Conservation (phyloP, 306 rosid genomes). For the Glycyrrhiza uralensis region DNA sequence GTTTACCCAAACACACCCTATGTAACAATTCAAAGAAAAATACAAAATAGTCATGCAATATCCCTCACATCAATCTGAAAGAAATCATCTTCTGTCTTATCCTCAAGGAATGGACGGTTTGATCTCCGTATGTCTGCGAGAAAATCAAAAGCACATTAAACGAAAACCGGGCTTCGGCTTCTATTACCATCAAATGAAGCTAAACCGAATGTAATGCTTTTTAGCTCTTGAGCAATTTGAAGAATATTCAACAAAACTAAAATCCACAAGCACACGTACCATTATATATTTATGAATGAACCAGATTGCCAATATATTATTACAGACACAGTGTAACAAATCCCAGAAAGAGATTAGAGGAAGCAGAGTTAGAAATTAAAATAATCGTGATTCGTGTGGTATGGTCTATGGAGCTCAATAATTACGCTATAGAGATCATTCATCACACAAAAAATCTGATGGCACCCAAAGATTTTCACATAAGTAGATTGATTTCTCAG, state of each 20-base stretch:
- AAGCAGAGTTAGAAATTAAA: neutral
- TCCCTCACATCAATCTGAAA: constrained; percentile 89
- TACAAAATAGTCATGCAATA: too few relatives aligned
- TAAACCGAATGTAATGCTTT: neutral
- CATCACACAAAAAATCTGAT: neutral
- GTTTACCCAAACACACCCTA: too few relatives aligned
- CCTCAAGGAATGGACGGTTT: constrained; percentile 81
- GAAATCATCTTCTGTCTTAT: constrained; percentile 80
- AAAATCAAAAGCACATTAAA: constrained; percentile 13
- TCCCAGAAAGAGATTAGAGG: neutral
- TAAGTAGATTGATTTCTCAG: neutral
- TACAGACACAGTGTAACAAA: too few relatives aligned
- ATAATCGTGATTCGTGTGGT: neutral
- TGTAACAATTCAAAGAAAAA: too few relatives aligned
- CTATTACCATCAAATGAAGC: constrained; percentile 4
- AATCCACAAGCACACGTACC: neutral
- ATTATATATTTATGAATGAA: neutral
- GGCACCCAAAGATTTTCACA: neutral
- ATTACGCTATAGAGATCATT: neutral
- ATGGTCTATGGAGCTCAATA: neutral
- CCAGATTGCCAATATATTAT: neutral
- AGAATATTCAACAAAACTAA: neutral
- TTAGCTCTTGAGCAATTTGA: neutral
- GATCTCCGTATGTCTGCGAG: constrained; percentile 84
- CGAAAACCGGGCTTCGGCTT: neutral